A percentile compares a stretch with the other conserved stretches of the same genome.
Evolutionary conservation across 2,329 filamentous ascomycete genomes (phyloP).

Genomic region (Botrytis galanthina): DNA sequence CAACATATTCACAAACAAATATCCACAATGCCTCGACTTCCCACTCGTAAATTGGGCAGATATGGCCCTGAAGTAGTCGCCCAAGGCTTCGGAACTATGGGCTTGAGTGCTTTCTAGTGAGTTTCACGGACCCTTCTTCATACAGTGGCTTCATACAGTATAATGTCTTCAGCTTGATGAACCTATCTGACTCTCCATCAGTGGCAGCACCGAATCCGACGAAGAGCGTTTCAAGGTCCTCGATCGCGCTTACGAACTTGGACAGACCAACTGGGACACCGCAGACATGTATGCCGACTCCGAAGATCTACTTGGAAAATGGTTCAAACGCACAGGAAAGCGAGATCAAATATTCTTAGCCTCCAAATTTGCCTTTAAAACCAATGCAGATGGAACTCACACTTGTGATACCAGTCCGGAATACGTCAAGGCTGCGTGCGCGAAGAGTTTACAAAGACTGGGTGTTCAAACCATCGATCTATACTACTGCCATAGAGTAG

Average conservation of each 20-base stretch:
- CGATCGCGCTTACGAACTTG: slow-evolving; percentile 42
- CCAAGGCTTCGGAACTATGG: slow-evolving; percentile 35
- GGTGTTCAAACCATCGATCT: slow-evolving; percentile 43
- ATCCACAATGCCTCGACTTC: slow-evolving; percentile 27
- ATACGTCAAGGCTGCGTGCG: slow-evolving; percentile 44
- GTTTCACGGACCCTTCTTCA: background rate
- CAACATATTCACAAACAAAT: background rate
- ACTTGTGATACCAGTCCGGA: slow-evolving; percentile 41
- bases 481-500: slow-evolving; percentile 39
- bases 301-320: slow-evolving; percentile 49
- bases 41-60: slow-evolving; percentile 31
- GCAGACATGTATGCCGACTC: slow-evolving; percentile 43
- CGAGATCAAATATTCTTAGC: slow-evolving; percentile 51
- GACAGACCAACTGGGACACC: slow-evolving; percentile 43
- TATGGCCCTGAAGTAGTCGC: slow-evolving; percentile 33
- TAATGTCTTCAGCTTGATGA: background rate
- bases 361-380: slow-evolving; percentile 48
- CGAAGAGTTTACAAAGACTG: slow-evolving; percentile 43
- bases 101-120: slow-evolving; percentile 19
- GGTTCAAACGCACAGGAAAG: slow-evolving; percentile 47
- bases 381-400: background rate
- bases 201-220: slow-evolving; percentile 34
- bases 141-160: too few relatives aligned
- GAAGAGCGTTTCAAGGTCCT: slow-evolving; percentile 42
- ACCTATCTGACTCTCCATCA: slow-evolving; percentile 21